Conservation (phyloP, 345 rosid species). For the Capsella bursapastoris region DNA sequence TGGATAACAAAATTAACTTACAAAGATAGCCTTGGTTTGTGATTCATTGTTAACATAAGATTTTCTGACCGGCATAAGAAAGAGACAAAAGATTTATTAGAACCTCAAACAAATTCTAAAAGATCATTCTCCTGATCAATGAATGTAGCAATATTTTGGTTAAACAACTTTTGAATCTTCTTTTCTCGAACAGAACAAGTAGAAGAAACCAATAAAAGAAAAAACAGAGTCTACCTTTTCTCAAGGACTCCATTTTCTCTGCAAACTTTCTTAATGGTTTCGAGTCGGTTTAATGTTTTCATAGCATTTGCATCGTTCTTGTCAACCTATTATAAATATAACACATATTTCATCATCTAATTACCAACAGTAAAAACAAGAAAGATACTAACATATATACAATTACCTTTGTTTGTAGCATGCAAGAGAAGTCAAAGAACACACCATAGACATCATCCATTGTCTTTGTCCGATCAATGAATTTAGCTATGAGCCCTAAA, state of each 20-base stretch:
- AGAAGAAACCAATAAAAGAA: not conserved
- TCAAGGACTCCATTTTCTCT: conserved; percentile 57
- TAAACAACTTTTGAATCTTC: not conserved
- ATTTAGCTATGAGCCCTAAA: conserved; percentile 84
- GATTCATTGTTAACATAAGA: conserved; percentile 47
- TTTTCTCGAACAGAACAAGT: not conserved
- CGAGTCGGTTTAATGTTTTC: conserved; percentile 61
- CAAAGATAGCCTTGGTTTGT: conserved; percentile 34
- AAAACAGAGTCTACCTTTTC: conserved; percentile 51
- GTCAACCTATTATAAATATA: conserved; percentile 53
- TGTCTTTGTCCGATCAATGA: conserved; percentile 66
- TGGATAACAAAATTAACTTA: conserved; percentile 5
- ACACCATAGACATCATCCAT: conserved; percentile 88
- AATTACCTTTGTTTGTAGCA: conserved; percentile 67
- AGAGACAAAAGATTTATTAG: conserved; percentile 10
- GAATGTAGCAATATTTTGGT: not conserved
- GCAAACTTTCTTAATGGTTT: conserved; percentile 65
- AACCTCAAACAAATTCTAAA: not conserved
- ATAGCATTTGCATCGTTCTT: conserved; percentile 69
- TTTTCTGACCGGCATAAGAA: conserved; percentile 52
- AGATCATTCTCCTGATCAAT: not conserved
- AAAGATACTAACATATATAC: not conserved
- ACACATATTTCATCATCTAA: not conserved
- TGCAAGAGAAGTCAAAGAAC: conserved; percentile 68
- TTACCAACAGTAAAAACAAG: not conserved